Evolutionary conservation across 257 asterid genomes (phyloP), one percentile per base, ranked within the genome.

Genomic region (Henckelia pumila): DNA sequence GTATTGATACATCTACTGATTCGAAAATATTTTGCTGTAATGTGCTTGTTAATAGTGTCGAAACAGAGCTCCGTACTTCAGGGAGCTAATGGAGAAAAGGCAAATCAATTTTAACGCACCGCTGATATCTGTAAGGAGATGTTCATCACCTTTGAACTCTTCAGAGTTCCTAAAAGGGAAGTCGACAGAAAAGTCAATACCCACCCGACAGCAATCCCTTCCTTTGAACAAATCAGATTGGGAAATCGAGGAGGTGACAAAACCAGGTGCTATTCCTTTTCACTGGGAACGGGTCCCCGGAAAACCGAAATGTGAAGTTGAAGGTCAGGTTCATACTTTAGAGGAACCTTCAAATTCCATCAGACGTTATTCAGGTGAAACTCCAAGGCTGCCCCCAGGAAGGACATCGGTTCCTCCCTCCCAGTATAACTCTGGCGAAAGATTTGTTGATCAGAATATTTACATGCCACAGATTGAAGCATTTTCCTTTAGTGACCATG

Each of bases 251-350:
- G 91, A 74, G 69, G 84, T 86, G 40, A 74, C 95, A 1, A 92
- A 87, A 69, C 95, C 98, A 26, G 95, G 75, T 44, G 76, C 98
- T n/a, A 89, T 92, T 64, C 98, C 98, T 1, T 92, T 92, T 73
- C 64, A 79, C 63, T 92, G 98, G 98, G 98, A 92, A 75, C 79
- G 82, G 67, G 77, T 76, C 63, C 98, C 98, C 6, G 98, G 98
- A 26, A 80, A 83, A 71, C 86, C 92, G 20, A 92, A 87, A 72
- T 73, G 69, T 22, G 89, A 82, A 33, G 55, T 24, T 37, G 83
- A 78, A 61, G 74, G 71, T 58, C 83, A 37, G 53, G 26, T 67
- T 5, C 82, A 66, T 17, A 75, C 76, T n/a, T 80, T 83, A n/a
- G 85, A 79, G 32, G 83, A 82, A 53, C 72, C 81, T 2, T 73